Base-by-base conservation (phyloP, 1,139 yeast genomes). In the Pichia sp. region DNA sequence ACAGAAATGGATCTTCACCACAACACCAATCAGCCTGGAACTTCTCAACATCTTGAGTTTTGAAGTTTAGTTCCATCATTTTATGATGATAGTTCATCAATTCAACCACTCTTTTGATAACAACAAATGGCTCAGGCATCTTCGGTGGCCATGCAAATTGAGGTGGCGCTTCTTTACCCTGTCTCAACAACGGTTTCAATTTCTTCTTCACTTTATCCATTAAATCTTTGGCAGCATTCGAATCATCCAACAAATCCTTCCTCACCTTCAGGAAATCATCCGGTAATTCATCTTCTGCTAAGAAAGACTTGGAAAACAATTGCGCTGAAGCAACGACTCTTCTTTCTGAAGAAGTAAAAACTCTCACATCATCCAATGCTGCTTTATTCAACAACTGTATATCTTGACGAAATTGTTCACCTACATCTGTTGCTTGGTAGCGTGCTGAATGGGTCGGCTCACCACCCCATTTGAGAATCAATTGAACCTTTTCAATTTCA, bases 101-200 rank as follows among this genome's bases (percentile, higher is more conserved):
- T 66, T 90, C 97, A 50, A 95, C 96, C 36, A 95, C 99, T 59
- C 97, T 77, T 65, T 89, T 87, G 63, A 95, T 87, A 10, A 95
- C 99, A 51, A 85, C 82, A 70, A 90, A 92, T 1, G 99, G 99
- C 68, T 93, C 95, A 0, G 99, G 99, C 87, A 93, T 90, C 66
- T 90, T 90, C 15, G 95, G 90, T 1, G 99, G 99, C 99, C 99
- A 95, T 0, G 99, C 89, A 70, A 95, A 95, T 67, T 93, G 97
- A 1, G 96, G 90, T n/a, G 99, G 99, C 0, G 98, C 97, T 64
- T 90, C 96, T 56, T 92, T 89, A 2, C 99, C 99, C 70, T 92
- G 93, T 70, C 99, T 82, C 53, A 95, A 75, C 66, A 95, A 76
- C 0, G 98, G 98, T 70, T 95, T 95, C 67, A 95, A 77, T 75